A percentile compares a stretch with the other conserved stretches of the same genome.
Conservation (phyloP, 345 rosid species). For the Gossypium stocksii region DNA sequence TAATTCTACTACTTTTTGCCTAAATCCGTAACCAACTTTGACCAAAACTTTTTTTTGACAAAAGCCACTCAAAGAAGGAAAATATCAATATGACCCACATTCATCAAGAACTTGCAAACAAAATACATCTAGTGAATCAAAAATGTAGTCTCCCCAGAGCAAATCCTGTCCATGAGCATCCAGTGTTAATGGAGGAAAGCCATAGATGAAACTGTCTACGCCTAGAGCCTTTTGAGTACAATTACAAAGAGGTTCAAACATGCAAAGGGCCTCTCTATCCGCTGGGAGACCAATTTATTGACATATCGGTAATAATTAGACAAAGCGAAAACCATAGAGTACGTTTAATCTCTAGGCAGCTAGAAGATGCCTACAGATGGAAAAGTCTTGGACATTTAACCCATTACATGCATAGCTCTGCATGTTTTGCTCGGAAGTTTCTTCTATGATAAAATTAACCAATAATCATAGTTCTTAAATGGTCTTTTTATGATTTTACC, state of each 20-base stretch:
- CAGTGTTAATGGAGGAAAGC: background rate
- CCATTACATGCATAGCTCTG: background rate
- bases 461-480: background rate
- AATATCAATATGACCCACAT: background rate
- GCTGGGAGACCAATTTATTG: background rate
- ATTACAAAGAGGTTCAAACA: background rate
- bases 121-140: background rate
- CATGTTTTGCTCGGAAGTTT: background rate
- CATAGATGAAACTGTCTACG: background rate
- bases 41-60: too few species aligned
- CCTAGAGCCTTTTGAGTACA: background rate
- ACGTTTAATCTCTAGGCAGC: background rate
- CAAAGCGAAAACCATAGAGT: background rate
- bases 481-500: background rate
- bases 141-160: background rate
- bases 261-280: background rate
- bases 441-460: background rate
- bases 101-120: background rate
- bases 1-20: background rate
- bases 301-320: background rate
- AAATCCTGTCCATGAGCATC: background rate
- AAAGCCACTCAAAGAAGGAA: background rate
- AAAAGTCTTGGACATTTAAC: background rate
- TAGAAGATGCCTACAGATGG: background rate
- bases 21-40: background rate